Percentiles rank a stretch among this genome's conserved stretches.
phyloP scores from a whole-genome alignment of 306 rosid genomes.

The Oxytropis ochrocephala region DNA sequence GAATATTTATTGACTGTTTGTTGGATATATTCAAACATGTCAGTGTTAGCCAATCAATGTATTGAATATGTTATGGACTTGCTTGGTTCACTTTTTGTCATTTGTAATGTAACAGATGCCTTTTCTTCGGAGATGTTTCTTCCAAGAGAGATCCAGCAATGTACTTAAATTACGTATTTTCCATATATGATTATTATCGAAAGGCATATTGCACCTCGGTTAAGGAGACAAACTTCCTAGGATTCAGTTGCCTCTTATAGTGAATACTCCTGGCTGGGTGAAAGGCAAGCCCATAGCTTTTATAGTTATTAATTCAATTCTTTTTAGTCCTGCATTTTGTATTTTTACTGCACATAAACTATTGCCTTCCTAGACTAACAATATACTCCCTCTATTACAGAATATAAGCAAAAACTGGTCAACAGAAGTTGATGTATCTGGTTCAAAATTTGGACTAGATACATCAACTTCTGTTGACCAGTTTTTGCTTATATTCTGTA shows the following conservation, averaged over 20 bases:
- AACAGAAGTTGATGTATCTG: too few relatives aligned
- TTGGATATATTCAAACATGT: not conserved
- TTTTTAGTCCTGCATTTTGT: not conserved
- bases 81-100: constrained; percentile 10
- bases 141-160: constrained; percentile 63
- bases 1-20: not conserved
- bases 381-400: too few relatives aligned
- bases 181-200: constrained; percentile 55
- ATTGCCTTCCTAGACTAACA: constrained; percentile 3
- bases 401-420: too few relatives aligned
- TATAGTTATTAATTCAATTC: not conserved
- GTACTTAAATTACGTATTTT: constrained; percentile 41
- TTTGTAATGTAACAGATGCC: constrained; percentile 43
- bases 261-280: constrained; percentile 97
- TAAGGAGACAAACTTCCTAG: constrained; percentile 26
- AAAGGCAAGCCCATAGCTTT: constrained; percentile 48
- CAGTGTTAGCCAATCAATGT: not conserved
- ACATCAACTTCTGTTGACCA: too few relatives aligned
- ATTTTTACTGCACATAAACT: not conserved
- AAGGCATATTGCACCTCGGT: constrained; percentile 33
- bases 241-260: constrained; percentile 65
- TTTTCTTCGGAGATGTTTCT: constrained; percentile 85
- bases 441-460: too few relatives aligned
- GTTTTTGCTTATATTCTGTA: too few relatives aligned
- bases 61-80: constrained; percentile 7